phyloP scores from a whole-genome alignment of 1,139 yeast species.

The Protomyces macrosporus region DNA sequence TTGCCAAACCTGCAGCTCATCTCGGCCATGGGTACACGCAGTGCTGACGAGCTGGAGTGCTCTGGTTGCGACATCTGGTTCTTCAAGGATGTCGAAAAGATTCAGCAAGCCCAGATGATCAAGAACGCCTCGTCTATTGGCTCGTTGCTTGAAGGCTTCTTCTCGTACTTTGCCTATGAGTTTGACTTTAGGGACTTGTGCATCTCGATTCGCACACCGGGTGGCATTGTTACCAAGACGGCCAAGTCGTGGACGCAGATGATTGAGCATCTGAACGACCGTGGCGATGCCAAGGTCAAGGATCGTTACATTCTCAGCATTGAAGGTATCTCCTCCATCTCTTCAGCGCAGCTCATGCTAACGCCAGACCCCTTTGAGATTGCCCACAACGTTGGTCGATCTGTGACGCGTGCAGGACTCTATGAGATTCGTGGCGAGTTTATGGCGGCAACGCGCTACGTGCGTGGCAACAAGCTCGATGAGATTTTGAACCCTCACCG shows the following conservation, averaged over 20 bases:
- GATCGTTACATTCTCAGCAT: constrained; percentile 20
- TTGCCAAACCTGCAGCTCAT: constrained; percentile 28
- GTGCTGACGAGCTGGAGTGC: constrained; percentile 10
- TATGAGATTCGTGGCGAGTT: constrained; percentile 28
- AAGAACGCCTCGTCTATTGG: constrained; percentile 26
- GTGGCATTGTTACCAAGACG: constrained; percentile 28
- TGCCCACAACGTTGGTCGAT: constrained; percentile 30
- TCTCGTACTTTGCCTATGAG: constrained; percentile 27
- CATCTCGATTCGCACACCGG: constrained; percentile 24
- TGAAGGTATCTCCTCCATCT: constrained; percentile 19
- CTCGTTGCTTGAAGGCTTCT: constrained; percentile 28
- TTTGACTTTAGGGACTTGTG: constrained; percentile 27
- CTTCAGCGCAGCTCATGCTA: constrained; percentile 4
- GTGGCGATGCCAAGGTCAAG: constrained; percentile 13
- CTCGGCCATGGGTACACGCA: constrained; percentile 5
- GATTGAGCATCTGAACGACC: constrained; percentile 21
- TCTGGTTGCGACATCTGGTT: constrained; percentile 29
- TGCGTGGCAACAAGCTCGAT: constrained; percentile 15
- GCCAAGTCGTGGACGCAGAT: constrained; percentile 29
- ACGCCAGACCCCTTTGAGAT: constrained; percentile 29
- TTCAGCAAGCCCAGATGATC: neutral
- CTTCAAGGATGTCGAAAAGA: constrained; percentile 10
- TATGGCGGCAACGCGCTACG: constrained; percentile 27
- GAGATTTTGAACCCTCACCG: constrained; percentile 15
- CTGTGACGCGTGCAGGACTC: constrained; percentile 26